These are phyloP conservation scores for Neurospora sp. DNA, from an alignment of 495 filamentous ascomycete genomes.

Conservation along the genomic window DNA sequence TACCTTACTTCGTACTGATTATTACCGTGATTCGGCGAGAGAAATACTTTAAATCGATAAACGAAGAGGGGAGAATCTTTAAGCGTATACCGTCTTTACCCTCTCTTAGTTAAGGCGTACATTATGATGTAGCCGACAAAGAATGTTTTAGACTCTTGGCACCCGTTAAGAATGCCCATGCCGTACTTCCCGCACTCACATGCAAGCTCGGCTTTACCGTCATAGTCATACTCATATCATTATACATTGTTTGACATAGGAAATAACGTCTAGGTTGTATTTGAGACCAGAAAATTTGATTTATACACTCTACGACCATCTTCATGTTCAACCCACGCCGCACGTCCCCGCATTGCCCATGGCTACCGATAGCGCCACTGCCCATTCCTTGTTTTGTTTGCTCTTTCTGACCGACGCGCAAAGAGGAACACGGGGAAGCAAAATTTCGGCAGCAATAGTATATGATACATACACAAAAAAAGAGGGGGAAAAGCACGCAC, in stretches of 20 bases:
- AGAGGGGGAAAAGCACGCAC: conserved; percentile 13
- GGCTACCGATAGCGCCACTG: conserved; percentile 1
- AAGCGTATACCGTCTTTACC: background rate
- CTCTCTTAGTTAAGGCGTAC: background rate
- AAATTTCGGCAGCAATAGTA: conserved; percentile 17
- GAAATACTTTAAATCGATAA: background rate
- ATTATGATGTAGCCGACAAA: background rate
- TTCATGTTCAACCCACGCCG: conserved; percentile 7
- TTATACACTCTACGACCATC: conserved; percentile 24
- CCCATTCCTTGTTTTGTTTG: conserved; percentile 6
- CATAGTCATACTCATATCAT: background rate
- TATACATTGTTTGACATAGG: background rate
- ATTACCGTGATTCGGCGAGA: background rate
- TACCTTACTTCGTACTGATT: background rate
- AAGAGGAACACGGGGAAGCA: conserved; percentile 27
- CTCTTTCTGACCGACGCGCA: conserved; percentile 24
- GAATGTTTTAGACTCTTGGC: background rate
- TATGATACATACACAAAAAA: conserved; percentile 31
- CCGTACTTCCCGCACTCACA: background rate
- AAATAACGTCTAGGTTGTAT: conserved; percentile 22
- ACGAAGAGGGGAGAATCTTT: background rate
- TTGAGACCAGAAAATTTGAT: conserved; percentile 26
- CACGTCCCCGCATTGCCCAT: background rate
- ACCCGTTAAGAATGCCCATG: background rate
- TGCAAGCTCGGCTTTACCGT: background rate